Base-by-base conservation (phyloP, 768 basidiomycete genomes). In the Tulasnella sp. region DNA sequence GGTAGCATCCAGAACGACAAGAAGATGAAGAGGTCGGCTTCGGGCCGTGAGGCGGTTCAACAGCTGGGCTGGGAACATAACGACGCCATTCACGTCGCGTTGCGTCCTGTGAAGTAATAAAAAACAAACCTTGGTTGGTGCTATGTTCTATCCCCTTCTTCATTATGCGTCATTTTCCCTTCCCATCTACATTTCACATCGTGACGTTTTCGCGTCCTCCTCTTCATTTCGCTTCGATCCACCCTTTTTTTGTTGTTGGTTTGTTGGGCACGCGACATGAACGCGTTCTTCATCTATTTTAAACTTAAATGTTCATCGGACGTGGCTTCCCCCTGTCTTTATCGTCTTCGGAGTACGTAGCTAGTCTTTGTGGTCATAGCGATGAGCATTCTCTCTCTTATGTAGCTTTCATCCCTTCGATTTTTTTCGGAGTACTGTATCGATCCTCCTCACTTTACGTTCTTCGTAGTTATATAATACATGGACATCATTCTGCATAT, bases 21-120 rank as follows among this genome's bases (percentile, higher is more conserved):
- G 44, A 77, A 57, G 35, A 42, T 70, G 20, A 76, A 76, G 57
- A 40, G 75, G 37, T 35, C 69, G 40, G 40, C 69, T 32, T 51
- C 40, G 26, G 77, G 77, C 13, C 42, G 42, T 32, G 77, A 77
- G 29, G 77, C 77, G 67, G 42, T 77, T 16, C 71, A 70, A 32
- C 77, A 73, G 67, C 69, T 77, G 40, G 77, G 77, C 39, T 77
- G 77, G 77, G 67, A 77, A 51, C 77, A 70, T 20, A 73, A 77
- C 37, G 57, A 61, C 55, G 57, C 48, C n/a, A 76, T 76, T 61
- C 75, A 76, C 55, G 75, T 76, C 32, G 61, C 75, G 35, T 40
- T 76, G 40, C 51, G 57, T 39, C 75, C 75, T 39, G 55, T 40
- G 48, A 26, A 32, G 57, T 61, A 51, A 32, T 61, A 51, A 32